Percentiles rank a stretch among this genome's conserved stretches.
Conservation (phyloP, 176 grass and related monocot species). For the Juncus inflexus region DNA sequence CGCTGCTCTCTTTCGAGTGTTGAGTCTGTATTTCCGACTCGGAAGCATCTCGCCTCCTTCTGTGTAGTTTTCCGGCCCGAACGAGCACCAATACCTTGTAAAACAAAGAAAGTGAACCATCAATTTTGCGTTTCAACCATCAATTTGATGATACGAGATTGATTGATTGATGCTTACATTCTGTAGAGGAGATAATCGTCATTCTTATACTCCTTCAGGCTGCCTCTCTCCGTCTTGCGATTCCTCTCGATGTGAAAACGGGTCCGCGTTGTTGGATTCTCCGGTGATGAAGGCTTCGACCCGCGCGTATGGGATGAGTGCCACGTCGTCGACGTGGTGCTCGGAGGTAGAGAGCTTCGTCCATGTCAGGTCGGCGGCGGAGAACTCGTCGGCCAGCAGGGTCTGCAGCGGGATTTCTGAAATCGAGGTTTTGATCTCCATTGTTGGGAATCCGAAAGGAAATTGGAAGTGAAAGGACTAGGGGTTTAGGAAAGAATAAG, state of each 20-base stretch:
- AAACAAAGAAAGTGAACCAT: neutral
- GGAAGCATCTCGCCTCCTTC: conserved; percentile 77
- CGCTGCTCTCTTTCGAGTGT: conserved; percentile 78
- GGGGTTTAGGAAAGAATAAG: conserved; percentile 8
- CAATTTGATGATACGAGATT: neutral
- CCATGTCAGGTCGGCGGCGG: conserved; percentile 65
- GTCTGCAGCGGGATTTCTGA: conserved; percentile 64
- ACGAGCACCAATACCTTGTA: conserved; percentile 92
- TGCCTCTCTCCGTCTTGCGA: conserved; percentile 62
- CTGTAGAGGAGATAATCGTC: conserved; percentile 77
- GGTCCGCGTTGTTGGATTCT: conserved; percentile 62
- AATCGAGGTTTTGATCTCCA: conserved; percentile 47
- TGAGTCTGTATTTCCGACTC: conserved; percentile 71
- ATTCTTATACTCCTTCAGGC: conserved; percentile 51
- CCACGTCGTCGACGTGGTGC: conserved; percentile 66
- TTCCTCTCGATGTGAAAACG: conserved; percentile 83
- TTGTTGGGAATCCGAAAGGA: neutral
- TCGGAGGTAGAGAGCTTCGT: conserved; percentile 54
- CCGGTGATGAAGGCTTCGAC: conserved; percentile 78
- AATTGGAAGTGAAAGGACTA: neutral
- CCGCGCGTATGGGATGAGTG: conserved; percentile 66
- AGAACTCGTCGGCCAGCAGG: conserved; percentile 70
- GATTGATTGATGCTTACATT: conserved; percentile 35
- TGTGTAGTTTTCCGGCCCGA: conserved; percentile 90
- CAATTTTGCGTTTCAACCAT: neutral